Evolutionary conservation across 257 asterid genomes (phyloP), one percentile per base, ranked within the genome.

Genomic region (Fraxinus cuspidata): DNA sequence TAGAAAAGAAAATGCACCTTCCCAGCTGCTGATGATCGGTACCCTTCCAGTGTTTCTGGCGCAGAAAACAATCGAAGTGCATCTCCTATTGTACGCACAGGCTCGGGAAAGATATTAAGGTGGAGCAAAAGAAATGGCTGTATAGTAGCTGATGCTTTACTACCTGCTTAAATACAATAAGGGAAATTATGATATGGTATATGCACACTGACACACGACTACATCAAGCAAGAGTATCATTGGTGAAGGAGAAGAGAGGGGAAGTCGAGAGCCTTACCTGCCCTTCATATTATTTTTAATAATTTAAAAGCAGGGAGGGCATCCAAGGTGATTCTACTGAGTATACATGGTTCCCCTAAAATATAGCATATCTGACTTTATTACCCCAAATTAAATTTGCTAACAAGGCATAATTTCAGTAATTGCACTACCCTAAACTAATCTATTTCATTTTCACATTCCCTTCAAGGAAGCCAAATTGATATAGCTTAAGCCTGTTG

Each of bases 81-180:
- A 66, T 91, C 97, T 81, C 91, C 96, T 72, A 92, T 83, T 7
- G 90, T 82, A 81, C 88, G 81, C 44, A 92, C 85, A 71, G 81
- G 87, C 76, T 92, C 95, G 9, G 95, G 96, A 76, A 82, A 88
- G 78, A 92, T 86, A 85, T 92, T 88, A 47, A 92, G 95, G 82
- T 92, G 97, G 83, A 91, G 95, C 84, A 92, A 80, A 83, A 92
- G 91, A 87, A 89, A 92, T 75, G 97, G 97, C 56, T 92, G 96
- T 82, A 91, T 80, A 68, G 97, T 92, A 49, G 89, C 95, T 69
- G 97, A 92, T 73, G 91, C 86, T 86, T 91, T 91, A 82, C 71
- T 84, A 66, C 92, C 97, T 92, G 89, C 76, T 79, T 77, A 72
- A 51, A 81, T 7, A 70, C 65, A 73, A 79, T 69, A 65, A 5